Evolutionary conservation across 2,329 filamentous ascomycete species (phyloP), one percentile per base, ranked within the genome.

Genomic region (Pseudogymnoascus sp.): DNA sequence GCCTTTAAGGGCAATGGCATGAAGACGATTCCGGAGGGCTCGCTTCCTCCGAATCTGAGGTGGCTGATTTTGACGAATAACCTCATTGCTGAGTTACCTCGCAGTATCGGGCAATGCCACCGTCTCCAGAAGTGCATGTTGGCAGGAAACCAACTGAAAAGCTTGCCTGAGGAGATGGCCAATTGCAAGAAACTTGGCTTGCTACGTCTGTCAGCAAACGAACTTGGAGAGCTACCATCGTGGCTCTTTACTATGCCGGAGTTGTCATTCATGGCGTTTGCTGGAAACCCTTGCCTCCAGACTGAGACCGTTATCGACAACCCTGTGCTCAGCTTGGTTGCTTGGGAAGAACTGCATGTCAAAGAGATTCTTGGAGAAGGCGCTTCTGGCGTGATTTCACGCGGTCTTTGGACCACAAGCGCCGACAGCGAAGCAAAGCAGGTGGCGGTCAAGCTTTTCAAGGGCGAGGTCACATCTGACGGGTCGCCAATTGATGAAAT

Each of bases 11-110:
- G 70, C 63, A 82, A 82, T 69, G 68, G 69, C 61, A 81, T 82
- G 78, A 66, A 66, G 5, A 66, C 67, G 5, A 71, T 81, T 25
- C 76, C 77, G 12, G 77, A 79, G 63, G 71, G 72, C 33, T 67
- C 76, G 11, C 69, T 81, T 16, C 79, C 79, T 7, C 71, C 73
- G 6, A 74, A 69, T 8, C 71, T 81, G 16, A 72, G 78, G n/a
- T 80, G 78, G 76, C 70, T 81, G 40, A 80, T 81, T 60, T 70
- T 82, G 11, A 81, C 79, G 16, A 75, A 78, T 66, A 81, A 81
- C 68, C 64, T 67, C 40, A 74, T 81, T 41, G 63, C 64, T 3
- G 61, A 65, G 6, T 69, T 82, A 6, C 78, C 79, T 0, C 66
- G 65, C 16, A 77, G 73, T 67, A 77, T 81, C 58, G 77, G 78